These are phyloP conservation scores for Helotiales sp. DNA, from an alignment of 2,329 filamentous ascomycete genomes.

Conservation along the genomic window DNA sequence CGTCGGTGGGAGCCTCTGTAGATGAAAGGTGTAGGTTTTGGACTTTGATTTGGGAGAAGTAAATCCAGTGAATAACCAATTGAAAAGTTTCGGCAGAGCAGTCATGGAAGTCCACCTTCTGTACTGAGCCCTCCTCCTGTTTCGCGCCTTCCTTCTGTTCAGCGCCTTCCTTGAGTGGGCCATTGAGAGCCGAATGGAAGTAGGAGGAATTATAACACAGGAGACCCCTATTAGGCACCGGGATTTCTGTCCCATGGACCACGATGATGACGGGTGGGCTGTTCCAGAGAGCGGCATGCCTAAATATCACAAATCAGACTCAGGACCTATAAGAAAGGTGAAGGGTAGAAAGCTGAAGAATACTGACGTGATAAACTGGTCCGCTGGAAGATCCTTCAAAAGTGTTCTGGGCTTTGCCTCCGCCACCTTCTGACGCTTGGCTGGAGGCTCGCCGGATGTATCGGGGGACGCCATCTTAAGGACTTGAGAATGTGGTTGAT, in stretches of 20 bases:
- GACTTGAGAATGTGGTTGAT: background rate
- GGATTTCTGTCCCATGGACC: conserved; percentile 12
- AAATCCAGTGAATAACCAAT: conserved; percentile 26
- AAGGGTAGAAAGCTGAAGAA: background rate
- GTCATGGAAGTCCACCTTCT: conserved; percentile 13
- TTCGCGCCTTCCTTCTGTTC: conserved; percentile 11
- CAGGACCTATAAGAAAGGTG: background rate
- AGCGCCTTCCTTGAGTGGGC: conserved; percentile 3
- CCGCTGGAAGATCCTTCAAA: conserved; percentile 13
- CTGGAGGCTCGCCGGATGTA: background rate
- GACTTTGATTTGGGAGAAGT: conserved; percentile 14
- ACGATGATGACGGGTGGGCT: conserved; percentile 18
- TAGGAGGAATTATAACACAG: conserved; percentile 22
- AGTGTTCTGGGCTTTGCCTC: background rate
- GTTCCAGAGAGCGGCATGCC: conserved; percentile 6
- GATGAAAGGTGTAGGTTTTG: conserved; percentile 36
- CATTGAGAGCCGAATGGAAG: conserved; percentile 27
- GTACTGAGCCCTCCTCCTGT: conserved; percentile 12
- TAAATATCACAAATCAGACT: background rate
- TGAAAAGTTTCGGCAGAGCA: conserved; percentile 20
- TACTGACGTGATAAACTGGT: conserved; percentile 10
- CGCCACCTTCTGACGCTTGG: conserved; percentile 5
- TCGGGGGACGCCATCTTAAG: background rate
- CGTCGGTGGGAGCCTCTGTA: background rate
- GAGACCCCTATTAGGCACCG: conserved; percentile 18